Percentiles rank a stretch among this genome's conserved stretches.
These are phyloP conservation scores for Nakataea oryzae DNA, from an alignment of 2,329 filamentous ascomycete species.

Conservation along the genomic window DNA sequence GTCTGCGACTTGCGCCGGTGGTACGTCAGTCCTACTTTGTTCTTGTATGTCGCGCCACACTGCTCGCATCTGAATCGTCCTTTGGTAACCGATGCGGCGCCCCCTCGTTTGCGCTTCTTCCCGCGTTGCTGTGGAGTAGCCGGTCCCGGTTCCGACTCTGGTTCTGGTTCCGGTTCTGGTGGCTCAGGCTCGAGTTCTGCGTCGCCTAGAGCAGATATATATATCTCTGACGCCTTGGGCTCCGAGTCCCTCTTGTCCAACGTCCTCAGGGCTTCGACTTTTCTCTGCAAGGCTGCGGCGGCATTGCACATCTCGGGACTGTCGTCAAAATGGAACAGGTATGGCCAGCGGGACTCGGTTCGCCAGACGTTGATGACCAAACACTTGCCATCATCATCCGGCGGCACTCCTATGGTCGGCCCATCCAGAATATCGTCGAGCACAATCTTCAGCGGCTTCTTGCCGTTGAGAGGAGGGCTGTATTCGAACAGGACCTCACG, in stretches of 20 bases:
- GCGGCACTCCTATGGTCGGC: conserved; percentile 11
- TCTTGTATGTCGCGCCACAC: conserved; percentile 46
- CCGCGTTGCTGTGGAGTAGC: conserved; percentile 8
- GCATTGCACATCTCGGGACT: conserved; percentile 5
- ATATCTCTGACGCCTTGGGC: background rate
- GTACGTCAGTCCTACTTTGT: conserved; percentile 46
- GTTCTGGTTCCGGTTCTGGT: background rate
- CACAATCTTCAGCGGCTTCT: conserved; percentile 13
- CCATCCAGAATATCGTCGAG: conserved; percentile 10
- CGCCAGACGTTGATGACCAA: conserved; percentile 10
- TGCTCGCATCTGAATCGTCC: conserved; percentile 35
- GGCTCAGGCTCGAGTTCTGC: background rate
- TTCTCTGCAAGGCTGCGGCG: conserved; percentile 7
- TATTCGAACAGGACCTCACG: conserved; percentile 11
- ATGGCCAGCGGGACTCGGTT: conserved; percentile 8
- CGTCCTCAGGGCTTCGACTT: conserved; percentile 1
- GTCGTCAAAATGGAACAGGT: conserved; percentile 13
- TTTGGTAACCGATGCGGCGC: background rate
- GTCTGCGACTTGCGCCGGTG: conserved; percentile 44
- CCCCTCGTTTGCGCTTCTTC: conserved; percentile 6
- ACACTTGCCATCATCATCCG: conserved; percentile 12
- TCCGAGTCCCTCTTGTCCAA: background rate
- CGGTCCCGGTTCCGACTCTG: conserved; percentile 5
- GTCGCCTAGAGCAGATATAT: no score
- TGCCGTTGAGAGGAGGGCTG: conserved; percentile 4